These are phyloP conservation scores for Chondrostereum purpureum DNA, from an alignment of 1,284 basidiomycete genomes.

Conservation along the genomic window DNA sequence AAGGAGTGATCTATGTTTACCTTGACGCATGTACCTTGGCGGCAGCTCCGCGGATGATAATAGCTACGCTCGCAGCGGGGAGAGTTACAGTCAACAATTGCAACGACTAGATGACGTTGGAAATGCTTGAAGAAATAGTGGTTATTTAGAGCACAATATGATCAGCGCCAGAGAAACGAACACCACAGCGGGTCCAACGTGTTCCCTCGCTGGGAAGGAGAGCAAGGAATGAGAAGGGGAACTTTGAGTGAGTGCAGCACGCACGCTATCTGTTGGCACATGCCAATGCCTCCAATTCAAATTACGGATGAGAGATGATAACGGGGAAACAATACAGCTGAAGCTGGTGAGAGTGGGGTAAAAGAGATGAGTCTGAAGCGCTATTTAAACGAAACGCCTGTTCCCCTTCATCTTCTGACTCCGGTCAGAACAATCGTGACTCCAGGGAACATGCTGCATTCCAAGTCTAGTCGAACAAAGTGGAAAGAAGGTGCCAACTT, in stretches of 20 bases:
- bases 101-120: constrained; percentile 61
- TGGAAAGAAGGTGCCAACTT: no score
- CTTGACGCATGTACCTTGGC: constrained; percentile 41
- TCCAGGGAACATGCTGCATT: neutral
- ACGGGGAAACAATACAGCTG: neutral
- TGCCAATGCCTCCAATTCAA: constrained; percentile 15
- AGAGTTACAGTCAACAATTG: constrained; percentile 63
- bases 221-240: constrained; percentile 10
- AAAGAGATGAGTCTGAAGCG: neutral
- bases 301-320: neutral
- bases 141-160: neutral
- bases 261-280: constrained; percentile 56
- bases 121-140: constrained; percentile 41
- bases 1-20: constrained; percentile 24
- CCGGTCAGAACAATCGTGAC: neutral
- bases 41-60: constrained; percentile 50
- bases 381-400: neutral
- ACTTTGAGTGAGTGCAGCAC: constrained; percentile 17
- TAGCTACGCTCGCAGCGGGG: constrained; percentile 56
- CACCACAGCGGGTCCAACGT: constrained; percentile 60
- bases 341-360: neutral
- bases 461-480: no score
- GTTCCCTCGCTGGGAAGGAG: constrained; percentile 54
- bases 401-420: neutral
- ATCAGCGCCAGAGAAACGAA: constrained; percentile 26